Base-by-base conservation (phyloP, 768 basidiomycete species). In the Pisolithus sp. region DNA sequence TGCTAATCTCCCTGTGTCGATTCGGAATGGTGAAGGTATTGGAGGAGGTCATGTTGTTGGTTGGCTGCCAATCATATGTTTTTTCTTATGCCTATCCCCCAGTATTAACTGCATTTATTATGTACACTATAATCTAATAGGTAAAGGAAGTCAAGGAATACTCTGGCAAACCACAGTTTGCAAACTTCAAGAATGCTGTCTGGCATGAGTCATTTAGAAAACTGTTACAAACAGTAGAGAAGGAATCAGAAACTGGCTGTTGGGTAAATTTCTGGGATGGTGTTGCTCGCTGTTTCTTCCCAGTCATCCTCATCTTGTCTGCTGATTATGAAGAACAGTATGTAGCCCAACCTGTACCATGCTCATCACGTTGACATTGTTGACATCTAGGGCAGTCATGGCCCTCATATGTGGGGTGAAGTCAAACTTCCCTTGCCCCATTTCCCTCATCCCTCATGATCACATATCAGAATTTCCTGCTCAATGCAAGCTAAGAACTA, bases 321-420 rank as follows among this genome's bases (percentile, higher is more conserved):
- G 65, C 72, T 28, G 74, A 76, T 39, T 77, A 73, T 54, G 71
- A 76, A 53, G 73, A 77, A 60, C 68, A 71, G 74, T 75, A 65
- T n/a, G 68, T 26, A 12, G 69, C 52, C 50, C 66, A 2, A 66
- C 72, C 10, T 65, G 63, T 55, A 5, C 50, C 51, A 49, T 62
- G n/a, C 53, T 42, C 15, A 37, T 46, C 41, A 49, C 8, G 24
- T 50, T 47, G 46, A 12, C n/a, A 26, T 73, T 67, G 39, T 48
- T 69, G 4, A 46, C 53, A 12, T n/a, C 51, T 68, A 43, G 42
- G 13, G 42, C 42, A 21, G 42, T 43, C 42, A 43, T 43, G 42
- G 42, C 42, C 5, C 42, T 34, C 64, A 72, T 8, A 48, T 59
- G 0, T 74, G 71, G 73, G 40, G 59, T 7, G 62, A 60, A 24